Conservation (phyloP, 352 stramenopile genomes). For the Globisporangium rhizosaccharum region DNA sequence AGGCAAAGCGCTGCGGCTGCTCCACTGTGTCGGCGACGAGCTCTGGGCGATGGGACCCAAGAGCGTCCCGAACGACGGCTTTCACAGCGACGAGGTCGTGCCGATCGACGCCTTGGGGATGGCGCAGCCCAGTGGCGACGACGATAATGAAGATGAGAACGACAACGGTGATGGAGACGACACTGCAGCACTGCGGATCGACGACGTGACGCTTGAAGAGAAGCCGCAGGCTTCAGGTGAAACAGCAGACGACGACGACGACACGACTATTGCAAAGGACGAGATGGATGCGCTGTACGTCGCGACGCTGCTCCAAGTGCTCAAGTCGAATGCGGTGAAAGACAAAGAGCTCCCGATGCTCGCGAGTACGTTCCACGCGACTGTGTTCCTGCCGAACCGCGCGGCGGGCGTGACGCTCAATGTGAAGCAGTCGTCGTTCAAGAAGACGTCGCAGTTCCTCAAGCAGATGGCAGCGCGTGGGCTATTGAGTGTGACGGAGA, state of each 20-base stretch:
- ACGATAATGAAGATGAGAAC: slow-evolving; percentile 3
- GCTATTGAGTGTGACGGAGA: slow-evolving; percentile 51
- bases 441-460: slow-evolving; percentile 77
- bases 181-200: slow-evolving; percentile 1
- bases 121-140: slow-evolving; percentile 8
- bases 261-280: slow-evolving; percentile 17
- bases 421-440: slow-evolving; percentile 76
- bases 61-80: slow-evolving; percentile 62
- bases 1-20: slow-evolving; percentile 57
- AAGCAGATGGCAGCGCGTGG: slow-evolving; percentile 54
- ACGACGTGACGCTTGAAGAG: slow-evolving; percentile 36
- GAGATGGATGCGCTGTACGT: slow-evolving; percentile 78
- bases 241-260: not conserved
- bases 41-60: slow-evolving; percentile 72
- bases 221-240: slow-evolving; percentile 7
- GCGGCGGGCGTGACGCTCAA: slow-evolving; percentile 50
- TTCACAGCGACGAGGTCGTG: slow-evolving; percentile 36
- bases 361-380: slow-evolving; percentile 68
- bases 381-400: slow-evolving; percentile 56
- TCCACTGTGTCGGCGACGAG: slow-evolving; percentile 68
- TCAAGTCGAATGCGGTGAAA: slow-evolving; percentile 46
- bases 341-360: slow-evolving; percentile 80
- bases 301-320: slow-evolving; percentile 52
- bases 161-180: slow-evolving; percentile 6
- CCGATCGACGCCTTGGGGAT: slow-evolving; percentile 14